Conservation (phyloP, 2,329 filamentous ascomycete species). For the Phialocephala subalpina region DNA sequence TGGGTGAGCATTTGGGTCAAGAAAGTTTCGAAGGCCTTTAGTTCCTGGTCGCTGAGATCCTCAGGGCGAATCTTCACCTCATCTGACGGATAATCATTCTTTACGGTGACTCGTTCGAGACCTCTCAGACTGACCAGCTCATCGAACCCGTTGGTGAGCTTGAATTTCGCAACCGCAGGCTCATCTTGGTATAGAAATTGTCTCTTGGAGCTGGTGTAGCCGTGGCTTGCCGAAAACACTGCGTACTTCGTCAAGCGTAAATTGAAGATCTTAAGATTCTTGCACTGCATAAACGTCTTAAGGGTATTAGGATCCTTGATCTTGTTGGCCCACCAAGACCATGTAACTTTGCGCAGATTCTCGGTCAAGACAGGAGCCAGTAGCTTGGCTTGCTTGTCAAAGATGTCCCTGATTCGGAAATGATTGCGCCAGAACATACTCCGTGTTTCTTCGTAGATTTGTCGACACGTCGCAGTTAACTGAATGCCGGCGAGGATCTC, state of each 20-base stretch:
- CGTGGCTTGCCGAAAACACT: neutral
- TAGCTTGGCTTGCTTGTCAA: neutral
- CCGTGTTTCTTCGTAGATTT: conserved; percentile 13
- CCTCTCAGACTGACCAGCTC: conserved; percentile 4
- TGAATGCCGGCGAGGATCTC: conserved; percentile 8
- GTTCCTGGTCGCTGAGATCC: conserved; percentile 1
- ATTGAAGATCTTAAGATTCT: neutral
- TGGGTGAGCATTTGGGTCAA: conserved; percentile 1
- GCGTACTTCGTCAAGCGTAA: neutral
- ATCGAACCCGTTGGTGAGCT: conserved; percentile 4
- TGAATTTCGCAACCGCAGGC: conserved; percentile 8
- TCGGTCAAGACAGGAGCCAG: neutral
- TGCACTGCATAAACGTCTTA: neutral
- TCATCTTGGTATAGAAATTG: conserved; percentile 9
- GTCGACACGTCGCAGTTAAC: conserved; percentile 13
- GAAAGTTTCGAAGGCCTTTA: conserved; percentile 11
- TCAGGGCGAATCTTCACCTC: neutral
- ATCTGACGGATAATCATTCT: neutral
- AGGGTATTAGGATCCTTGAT: conserved; percentile 8
- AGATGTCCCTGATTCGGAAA: neutral
- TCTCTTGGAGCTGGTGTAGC: too few relatives aligned
- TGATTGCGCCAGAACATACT: conserved; percentile 12
- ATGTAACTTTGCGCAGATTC: conserved; percentile 6
- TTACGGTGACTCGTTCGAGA: neutral
- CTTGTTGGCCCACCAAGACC: conserved; percentile 10